Conservation (phyloP, 805 yeast species). For the Isabelozyma gotoi region DNA sequence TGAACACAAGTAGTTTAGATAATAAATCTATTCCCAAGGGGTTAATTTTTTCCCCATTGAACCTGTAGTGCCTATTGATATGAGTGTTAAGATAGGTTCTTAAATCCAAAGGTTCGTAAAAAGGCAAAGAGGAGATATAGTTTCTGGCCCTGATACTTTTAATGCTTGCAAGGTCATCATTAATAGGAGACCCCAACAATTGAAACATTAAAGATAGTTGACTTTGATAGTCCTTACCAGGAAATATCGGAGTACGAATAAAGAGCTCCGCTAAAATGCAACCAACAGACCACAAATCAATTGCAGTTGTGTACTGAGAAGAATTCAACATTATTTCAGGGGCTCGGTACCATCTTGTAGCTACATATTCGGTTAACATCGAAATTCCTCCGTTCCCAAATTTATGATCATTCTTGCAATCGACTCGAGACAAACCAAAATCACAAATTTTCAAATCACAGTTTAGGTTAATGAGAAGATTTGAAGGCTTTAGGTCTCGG, state of each 20-base stretch:
- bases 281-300: conserved; percentile 81
- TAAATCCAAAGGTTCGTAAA: conserved; percentile 15
- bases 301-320: conserved; percentile 71
- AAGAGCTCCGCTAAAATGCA: conserved; percentile 75
- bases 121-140: conserved; percentile 26
- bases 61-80: conserved; percentile 14
- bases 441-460: conserved; percentile 80
- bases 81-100: conserved; percentile 16
- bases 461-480: conserved; percentile 61
- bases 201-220: conserved; percentile 67
- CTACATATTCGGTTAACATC: conserved; percentile 75
- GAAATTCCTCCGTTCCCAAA: conserved; percentile 23
- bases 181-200: conserved; percentile 64
- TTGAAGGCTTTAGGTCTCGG: conserved; percentile 76
- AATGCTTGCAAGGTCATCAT: conserved; percentile 14
- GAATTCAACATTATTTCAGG: conserved; percentile 79
- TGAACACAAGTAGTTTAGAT: conserved; percentile 77
- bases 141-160: conserved; percentile 23
- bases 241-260: conserved; percentile 62
- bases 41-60: conserved; percentile 15
- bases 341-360: conserved; percentile 83
- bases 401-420: conserved; percentile 16
- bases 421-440: conserved; percentile 69
- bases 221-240: conserved; percentile 72
- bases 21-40: conserved; percentile 32